Percentiles rank a stretch among this genome's conserved stretches.
Evolutionary conservation across 345 rosid genomes (phyloP).

Genomic region (Eucalyptus cloeziana): DNA sequence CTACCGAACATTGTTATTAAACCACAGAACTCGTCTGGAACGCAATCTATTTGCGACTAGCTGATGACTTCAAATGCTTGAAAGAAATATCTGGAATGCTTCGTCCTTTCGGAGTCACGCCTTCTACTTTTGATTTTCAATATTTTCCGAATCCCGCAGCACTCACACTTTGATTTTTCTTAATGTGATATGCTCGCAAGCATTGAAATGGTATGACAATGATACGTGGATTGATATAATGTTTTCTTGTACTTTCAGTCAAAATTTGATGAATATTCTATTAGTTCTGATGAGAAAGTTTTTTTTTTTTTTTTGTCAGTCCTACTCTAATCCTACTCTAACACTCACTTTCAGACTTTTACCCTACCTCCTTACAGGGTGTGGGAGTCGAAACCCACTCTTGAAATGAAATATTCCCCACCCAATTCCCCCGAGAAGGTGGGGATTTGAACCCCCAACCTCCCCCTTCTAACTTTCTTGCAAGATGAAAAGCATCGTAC

Average conservation of each 20-base stretch:
- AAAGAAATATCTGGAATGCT: not conserved
- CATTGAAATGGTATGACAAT: not conserved
- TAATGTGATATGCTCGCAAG: not conserved
- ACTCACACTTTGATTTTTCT: not conserved
- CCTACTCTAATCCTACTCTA: too few relatives aligned
- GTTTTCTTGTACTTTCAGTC: not conserved
- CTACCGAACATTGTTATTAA: not conserved
- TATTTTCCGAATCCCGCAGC: not conserved
- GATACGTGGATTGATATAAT: not conserved
- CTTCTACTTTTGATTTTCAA: not conserved
- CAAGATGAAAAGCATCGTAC: not conserved
- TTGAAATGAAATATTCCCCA: too few relatives aligned
- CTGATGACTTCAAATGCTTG: not conserved
- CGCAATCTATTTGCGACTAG: not conserved
- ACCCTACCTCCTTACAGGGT: too few relatives aligned
- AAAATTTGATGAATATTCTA: not conserved
- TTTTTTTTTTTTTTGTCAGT: too few relatives aligned
- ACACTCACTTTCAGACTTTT: too few relatives aligned
- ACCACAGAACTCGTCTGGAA: not conserved
- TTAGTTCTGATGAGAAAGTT: not conserved
- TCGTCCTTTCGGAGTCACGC: not conserved
- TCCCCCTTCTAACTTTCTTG: too few relatives aligned
- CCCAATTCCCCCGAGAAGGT: too few relatives aligned
- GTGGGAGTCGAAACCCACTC: too few relatives aligned
- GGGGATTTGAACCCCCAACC: too few relatives aligned